phyloP scores from a whole-genome alignment of 2,329 filamentous ascomycete genomes.

The Zymoseptoria tritici region DNA sequence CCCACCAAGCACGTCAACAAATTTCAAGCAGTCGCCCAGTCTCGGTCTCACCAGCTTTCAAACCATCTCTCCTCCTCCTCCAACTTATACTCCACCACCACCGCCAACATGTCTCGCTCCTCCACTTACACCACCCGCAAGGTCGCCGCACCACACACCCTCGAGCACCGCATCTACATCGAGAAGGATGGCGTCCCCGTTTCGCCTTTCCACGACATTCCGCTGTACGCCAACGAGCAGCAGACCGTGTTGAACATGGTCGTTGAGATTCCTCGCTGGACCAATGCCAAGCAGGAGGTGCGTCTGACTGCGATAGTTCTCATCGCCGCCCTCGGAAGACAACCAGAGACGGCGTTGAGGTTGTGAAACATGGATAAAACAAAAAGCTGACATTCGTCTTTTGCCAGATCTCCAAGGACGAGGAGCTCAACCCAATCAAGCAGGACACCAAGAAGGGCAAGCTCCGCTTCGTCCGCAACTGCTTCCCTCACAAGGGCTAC shows the following conservation, averaged over 20 bases:
- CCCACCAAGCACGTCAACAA: constrained; percentile 23
- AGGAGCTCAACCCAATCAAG: constrained; percentile 97
- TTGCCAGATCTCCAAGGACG: constrained; percentile 90
- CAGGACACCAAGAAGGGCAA: constrained; percentile 99
- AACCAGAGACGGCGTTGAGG: constrained; percentile 5
- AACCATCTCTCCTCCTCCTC: constrained; percentile 16
- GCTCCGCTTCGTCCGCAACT: constrained; percentile 98
- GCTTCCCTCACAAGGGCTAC: constrained; percentile 99
- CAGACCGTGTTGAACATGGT: constrained; percentile 98
- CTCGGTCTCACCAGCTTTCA: constrained; percentile 18
- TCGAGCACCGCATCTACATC: constrained; percentile 95
- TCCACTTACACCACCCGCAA: constrained; percentile 72
- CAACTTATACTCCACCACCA: constrained; percentile 4
- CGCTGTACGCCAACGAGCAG: constrained; percentile 93
- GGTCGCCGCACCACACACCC: constrained; percentile 80
- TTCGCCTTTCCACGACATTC: constrained; percentile 97
- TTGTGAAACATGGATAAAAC: neutral
- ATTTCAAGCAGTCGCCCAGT: constrained; percentile 14
- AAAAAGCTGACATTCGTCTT: constrained; percentile 12
- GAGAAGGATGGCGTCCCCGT: constrained; percentile 93
- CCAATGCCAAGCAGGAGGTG: constrained; percentile 99
- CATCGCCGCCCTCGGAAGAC: constrained; percentile 4
- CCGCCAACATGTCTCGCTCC: constrained; percentile 42
- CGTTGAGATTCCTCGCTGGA: constrained; percentile 99
- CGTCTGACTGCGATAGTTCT: constrained; percentile 29